Conservation (phyloP, 1,284 basidiomycete species). For the Retiboletus fuscus region DNA sequence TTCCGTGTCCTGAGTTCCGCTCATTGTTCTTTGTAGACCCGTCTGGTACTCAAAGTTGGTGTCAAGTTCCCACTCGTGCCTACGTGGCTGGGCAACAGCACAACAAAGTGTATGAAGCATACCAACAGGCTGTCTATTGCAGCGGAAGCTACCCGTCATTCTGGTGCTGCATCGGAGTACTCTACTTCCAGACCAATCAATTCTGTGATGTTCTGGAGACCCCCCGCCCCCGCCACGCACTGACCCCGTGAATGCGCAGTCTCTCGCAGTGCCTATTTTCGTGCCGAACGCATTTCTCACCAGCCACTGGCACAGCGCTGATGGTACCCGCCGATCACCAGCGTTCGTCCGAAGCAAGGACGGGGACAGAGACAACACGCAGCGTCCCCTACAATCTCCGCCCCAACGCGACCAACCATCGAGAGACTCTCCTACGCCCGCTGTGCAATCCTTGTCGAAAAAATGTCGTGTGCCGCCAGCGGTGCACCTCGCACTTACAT, state of each 20-base stretch:
- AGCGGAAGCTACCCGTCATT: conserved; percentile 99
- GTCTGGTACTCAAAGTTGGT: conserved; percentile 98
- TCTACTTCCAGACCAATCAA: conserved; percentile 99
- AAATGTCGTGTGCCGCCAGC: conserved; percentile 75
- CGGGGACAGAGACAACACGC: conserved; percentile 64
- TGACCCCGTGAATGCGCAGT: conserved; percentile 54
- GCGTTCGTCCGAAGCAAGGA: conserved; percentile 66
- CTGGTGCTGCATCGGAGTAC: conserved; percentile 99
- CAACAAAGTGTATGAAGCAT: conserved; percentile 99
- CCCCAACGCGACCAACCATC: conserved; percentile 31
- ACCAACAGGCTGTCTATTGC: conserved; percentile 98
- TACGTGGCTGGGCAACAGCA: conserved; percentile 99
- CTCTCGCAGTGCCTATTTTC: conserved; percentile 25
- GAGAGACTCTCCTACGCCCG: conserved; percentile 53
- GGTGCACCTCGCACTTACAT: conserved; percentile 67
- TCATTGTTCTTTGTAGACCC: conserved; percentile 68
- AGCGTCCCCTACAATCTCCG: conserved; percentile 52
- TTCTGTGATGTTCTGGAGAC: conserved; percentile 91
- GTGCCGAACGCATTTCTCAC: conserved; percentile 44
- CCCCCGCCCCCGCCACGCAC: conserved; percentile 50
- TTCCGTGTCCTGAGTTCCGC: not conserved
- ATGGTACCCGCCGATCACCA: conserved; percentile 58
- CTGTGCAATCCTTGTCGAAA: conserved; percentile 66
- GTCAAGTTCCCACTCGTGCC: conserved; percentile 94
- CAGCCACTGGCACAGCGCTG: conserved; percentile 31